These are phyloP conservation scores for Auriscalpium microsporum DNA, from an alignment of 768 basidiomycete species.

Conservation along the genomic window DNA sequence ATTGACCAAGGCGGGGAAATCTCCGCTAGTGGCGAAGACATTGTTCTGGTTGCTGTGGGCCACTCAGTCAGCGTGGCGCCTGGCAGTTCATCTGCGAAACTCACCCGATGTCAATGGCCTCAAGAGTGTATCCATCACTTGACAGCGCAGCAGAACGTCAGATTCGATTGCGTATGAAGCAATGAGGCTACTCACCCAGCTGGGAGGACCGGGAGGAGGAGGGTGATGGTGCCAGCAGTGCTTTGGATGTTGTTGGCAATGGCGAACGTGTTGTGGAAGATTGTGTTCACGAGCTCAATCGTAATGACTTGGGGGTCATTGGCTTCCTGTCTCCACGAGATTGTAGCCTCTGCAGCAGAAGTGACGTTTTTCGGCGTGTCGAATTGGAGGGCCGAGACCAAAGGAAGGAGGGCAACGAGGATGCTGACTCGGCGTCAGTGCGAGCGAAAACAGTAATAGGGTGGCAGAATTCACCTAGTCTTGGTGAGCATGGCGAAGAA, in stretches of 20 bases:
- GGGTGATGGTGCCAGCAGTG: neutral
- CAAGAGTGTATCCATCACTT: conserved; percentile 6
- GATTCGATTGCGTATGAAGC: neutral
- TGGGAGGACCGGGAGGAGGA: conserved; percentile 4
- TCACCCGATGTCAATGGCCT: conserved; percentile 10
- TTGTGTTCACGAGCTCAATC: conserved; percentile 2
- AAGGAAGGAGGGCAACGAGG: conserved; percentile 8
- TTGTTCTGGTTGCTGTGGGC: conserved; percentile 3
- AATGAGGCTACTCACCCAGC: neutral
- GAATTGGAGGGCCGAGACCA: conserved; percentile 6
- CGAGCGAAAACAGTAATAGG: neutral
- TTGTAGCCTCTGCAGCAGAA: conserved; percentile 3
- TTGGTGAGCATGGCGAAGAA: neutral
- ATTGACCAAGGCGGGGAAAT: conserved; percentile 2
- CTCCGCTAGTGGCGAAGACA: neutral
- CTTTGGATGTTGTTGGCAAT: conserved; percentile 10
- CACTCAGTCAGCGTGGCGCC: neutral
- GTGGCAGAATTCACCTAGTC: neutral
- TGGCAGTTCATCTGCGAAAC: neutral
- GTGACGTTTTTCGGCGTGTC: neutral
- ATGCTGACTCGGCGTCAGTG: neutral
- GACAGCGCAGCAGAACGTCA: neutral
- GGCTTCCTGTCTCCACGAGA: neutral
- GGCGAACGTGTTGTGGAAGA: conserved; percentile 8
- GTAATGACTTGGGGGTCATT: neutral